These are phyloP conservation scores for Hebeloma cylindrosporum DNA, from an alignment of 768 basidiomycete genomes.

Conservation along the genomic window DNA sequence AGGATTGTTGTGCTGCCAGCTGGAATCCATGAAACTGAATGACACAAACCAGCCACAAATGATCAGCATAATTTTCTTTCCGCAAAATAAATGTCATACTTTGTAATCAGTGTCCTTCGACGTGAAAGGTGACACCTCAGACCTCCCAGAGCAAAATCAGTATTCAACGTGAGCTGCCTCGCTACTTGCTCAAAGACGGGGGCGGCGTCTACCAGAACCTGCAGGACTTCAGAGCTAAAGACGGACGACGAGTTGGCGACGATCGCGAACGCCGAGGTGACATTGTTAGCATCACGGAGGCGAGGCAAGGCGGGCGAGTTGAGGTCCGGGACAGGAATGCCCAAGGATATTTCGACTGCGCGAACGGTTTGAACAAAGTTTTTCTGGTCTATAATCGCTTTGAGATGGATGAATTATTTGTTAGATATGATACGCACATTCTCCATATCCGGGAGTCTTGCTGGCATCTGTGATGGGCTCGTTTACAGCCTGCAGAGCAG, in stretches of 20 bases:
- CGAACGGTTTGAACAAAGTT: constrained; percentile 68
- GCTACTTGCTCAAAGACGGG: constrained; percentile 37
- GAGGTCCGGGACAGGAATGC: constrained; percentile 44
- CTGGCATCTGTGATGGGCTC: constrained; percentile 74
- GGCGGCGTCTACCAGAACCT: constrained; percentile 34
- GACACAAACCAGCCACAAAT: not conserved
- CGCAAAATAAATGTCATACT: constrained; percentile 25
- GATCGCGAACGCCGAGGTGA: constrained; percentile 27
- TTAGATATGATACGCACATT: constrained; percentile 45
- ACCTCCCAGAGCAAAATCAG: constrained; percentile 14
- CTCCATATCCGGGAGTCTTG: constrained; percentile 66
- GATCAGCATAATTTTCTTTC: too few species aligned
- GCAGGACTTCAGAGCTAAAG: constrained; percentile 28
- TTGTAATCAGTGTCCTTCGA: constrained; percentile 31
- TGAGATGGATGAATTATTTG: not conserved
- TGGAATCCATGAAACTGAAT: constrained; percentile 85
- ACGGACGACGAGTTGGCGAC: constrained; percentile 16
- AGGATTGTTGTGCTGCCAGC: constrained; percentile 72
- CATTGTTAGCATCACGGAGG: constrained; percentile 15
- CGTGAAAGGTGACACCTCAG: constrained; percentile 11
- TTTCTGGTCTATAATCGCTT: constrained; percentile 51
- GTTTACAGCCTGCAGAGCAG: constrained; percentile 74
- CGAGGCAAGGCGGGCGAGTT: constrained; percentile 20
- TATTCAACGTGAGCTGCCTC: constrained; percentile 23
- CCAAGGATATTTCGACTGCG: constrained; percentile 60